Evolutionary conservation across 768 basidiomycete species (phyloP).

Genomic region (Xerocomus spinulosus): DNA sequence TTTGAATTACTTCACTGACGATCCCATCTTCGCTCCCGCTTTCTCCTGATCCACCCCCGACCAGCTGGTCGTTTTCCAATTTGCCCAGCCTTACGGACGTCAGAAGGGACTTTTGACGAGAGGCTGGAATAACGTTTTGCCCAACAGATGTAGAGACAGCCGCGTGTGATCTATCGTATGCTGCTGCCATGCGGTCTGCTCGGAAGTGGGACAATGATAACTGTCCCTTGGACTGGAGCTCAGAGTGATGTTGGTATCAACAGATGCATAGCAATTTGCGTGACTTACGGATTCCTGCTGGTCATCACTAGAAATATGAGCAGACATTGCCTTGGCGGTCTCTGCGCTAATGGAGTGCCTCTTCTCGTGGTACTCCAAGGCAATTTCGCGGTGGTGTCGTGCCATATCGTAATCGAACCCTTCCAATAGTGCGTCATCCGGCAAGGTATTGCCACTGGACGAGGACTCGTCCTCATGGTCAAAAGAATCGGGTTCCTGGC

Average conservation of each 20-base stretch:
- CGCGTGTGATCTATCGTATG: slow-evolving; percentile 41
- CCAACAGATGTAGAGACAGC: slow-evolving; percentile 38
- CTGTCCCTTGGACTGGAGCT: slow-evolving; percentile 39
- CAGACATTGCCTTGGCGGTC: slow-evolving; percentile 47
- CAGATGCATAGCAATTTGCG: background rate
- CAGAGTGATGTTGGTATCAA: background rate
- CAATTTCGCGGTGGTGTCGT: slow-evolving; percentile 70
- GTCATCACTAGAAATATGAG: slow-evolving; percentile 42
- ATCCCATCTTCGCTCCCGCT: slow-evolving; percentile 52
- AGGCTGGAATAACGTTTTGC: slow-evolving; percentile 39
- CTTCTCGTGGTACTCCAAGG: slow-evolving; percentile 64
- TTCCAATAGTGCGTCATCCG: slow-evolving; percentile 42
- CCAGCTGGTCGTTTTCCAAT: slow-evolving; percentile 46
- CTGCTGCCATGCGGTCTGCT: slow-evolving; percentile 47
- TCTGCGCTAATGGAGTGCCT: slow-evolving; percentile 52
- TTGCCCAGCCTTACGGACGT: slow-evolving; percentile 54
- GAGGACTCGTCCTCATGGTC: slow-evolving; percentile 17
- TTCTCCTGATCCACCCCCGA: slow-evolving; percentile 47
- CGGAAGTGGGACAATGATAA: slow-evolving; percentile 63
- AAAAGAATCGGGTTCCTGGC: slow-evolving; percentile 26
- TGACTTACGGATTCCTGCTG: slow-evolving; percentile 42
- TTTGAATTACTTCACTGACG: slow-evolving; percentile 47
- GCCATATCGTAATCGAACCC: slow-evolving; percentile 57
- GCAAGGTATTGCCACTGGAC: slow-evolving; percentile 24
- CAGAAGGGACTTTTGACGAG: slow-evolving; percentile 45